phyloP scores from a whole-genome alignment of 2,329 filamentous ascomycete species.

The Pyrenochaeta sp. region DNA sequence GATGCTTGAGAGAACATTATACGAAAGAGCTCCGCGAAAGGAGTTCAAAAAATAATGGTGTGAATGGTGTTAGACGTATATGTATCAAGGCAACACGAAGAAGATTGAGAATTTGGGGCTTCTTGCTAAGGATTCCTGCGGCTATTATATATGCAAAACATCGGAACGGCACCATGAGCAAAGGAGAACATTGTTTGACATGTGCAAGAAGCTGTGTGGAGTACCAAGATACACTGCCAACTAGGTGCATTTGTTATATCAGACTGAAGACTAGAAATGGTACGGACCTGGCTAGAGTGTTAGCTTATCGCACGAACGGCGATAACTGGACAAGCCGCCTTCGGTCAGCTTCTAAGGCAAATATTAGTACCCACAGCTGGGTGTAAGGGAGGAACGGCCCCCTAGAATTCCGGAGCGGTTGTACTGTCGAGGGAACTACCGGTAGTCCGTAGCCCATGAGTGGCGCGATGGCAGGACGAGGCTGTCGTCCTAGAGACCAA shows the following conservation, averaged over 20 bases:
- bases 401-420: neutral
- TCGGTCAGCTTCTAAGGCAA: neutral
- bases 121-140: neutral
- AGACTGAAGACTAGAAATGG: slow-evolving; percentile 1
- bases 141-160: neutral
- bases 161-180: slow-evolving; percentile 1
- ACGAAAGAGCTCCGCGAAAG: neutral
- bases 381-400: neutral
- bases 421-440: neutral
- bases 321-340: neutral
- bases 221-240: slow-evolving; percentile 1
- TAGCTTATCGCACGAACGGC: no score
- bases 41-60: neutral
- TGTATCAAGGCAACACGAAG: no score
- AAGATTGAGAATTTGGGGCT: neutral
- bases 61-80: no score
- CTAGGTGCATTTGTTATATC: neutral
- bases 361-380: neutral
- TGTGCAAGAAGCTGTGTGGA: neutral
- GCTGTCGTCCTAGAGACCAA: neutral
- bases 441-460: neutral
- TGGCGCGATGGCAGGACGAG: neutral
- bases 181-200: neutral
- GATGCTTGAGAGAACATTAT: slow-evolving; percentile 4
- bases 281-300: slow-evolving; percentile 1